Evolutionary conservation across 1,139 yeast genomes (phyloP).

Genomic region (Fermentozyma sake): DNA sequence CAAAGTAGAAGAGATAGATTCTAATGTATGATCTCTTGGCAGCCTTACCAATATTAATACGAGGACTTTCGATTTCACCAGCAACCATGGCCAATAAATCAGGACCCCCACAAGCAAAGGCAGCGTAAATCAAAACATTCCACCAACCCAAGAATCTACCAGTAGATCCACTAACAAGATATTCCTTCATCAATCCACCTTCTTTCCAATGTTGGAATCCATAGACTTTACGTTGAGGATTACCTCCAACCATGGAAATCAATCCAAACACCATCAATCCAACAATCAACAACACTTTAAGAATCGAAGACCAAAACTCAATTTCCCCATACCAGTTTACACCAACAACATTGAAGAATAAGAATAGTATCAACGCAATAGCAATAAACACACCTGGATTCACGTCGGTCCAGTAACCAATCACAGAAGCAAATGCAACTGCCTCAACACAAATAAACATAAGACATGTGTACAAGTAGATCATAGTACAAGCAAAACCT

Average conservation of each 20-base stretch:
- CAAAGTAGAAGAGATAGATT: constrained; percentile 31
- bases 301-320: constrained; percentile 33
- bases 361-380: constrained; percentile 23
- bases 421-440: constrained; percentile 31
- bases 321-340: constrained; percentile 40
- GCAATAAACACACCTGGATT: constrained; percentile 35
- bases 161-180: constrained; percentile 27
- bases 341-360: constrained; percentile 30
- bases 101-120: constrained; percentile 42
- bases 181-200: constrained; percentile 32
- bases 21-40: constrained; percentile 33
- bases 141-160: constrained; percentile 36
- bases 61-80: constrained; percentile 30
- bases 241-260: constrained; percentile 16
- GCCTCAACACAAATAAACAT: constrained; percentile 38
- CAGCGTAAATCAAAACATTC: constrained; percentile 34
- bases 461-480: constrained; percentile 32
- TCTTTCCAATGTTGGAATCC: constrained; percentile 33
- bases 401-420: constrained; percentile 37
- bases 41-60: constrained; percentile 30
- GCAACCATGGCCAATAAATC: constrained; percentile 33
- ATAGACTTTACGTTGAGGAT: constrained; percentile 24
- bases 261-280: constrained; percentile 38
- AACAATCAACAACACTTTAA: constrained; percentile 34
- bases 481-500: constrained; percentile 35